These are phyloP conservation scores for Gautieria morchelliformis DNA, from an alignment of 768 basidiomycete species.

Conservation along the genomic window DNA sequence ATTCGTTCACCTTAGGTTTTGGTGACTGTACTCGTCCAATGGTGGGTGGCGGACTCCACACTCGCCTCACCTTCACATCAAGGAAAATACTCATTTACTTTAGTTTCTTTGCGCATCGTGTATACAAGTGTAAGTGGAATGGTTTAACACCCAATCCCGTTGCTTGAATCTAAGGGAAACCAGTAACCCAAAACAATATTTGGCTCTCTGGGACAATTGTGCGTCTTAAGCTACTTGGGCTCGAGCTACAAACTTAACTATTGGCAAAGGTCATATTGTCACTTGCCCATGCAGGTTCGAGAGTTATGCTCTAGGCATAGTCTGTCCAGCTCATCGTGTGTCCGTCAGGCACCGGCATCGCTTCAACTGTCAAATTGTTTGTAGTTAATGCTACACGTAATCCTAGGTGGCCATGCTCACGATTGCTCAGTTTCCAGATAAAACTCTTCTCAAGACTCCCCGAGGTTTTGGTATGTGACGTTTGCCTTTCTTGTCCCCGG, in stretches of 20 bases:
- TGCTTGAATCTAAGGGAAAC: not conserved
- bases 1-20: not conserved
- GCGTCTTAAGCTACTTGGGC: not conserved
- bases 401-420: not conserved
- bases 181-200: not conserved
- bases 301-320: not conserved
- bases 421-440: not conserved
- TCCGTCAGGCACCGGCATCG: not conserved
- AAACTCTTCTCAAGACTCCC: not conserved
- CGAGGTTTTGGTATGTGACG: not conserved
- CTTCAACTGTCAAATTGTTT: not conserved
- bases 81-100: not conserved
- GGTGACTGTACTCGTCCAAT: not conserved
- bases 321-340: not conserved
- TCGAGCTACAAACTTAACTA: not conserved
- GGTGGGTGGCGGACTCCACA: not conserved
- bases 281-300: slow-evolving; percentile 3
- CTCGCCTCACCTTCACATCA: not conserved
- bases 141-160: not conserved
- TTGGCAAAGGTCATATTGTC: not conserved
- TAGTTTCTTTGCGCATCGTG: slow-evolving; percentile 4
- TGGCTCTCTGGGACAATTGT: slow-evolving; percentile 1
- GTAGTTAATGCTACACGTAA: not conserved
- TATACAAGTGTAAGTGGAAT: not conserved
- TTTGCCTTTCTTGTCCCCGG: not conserved